Evolutionary conservation across 169 alveolate genomes (phyloP).

Genomic region (Plasmodium falciparum): DNA sequence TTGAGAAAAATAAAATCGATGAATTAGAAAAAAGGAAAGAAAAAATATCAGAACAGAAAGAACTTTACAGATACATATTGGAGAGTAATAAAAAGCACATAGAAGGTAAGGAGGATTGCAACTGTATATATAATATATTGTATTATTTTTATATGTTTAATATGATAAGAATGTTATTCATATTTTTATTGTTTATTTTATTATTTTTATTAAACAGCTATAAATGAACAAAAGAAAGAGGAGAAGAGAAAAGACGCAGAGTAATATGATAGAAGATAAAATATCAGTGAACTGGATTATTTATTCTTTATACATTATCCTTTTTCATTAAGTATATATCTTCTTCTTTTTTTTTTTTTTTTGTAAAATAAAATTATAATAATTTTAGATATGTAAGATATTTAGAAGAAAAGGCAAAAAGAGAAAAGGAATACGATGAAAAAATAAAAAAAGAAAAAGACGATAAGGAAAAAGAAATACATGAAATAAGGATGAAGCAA

Average conservation of each 20-base stretch:
- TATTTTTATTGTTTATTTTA: no score
- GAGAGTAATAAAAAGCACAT: constrained; percentile 56
- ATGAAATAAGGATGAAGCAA: constrained; percentile 71
- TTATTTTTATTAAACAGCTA: constrained; percentile 11
- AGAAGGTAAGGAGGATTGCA: constrained; percentile 16
- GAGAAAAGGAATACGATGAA: constrained; percentile 72
- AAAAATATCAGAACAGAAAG: constrained; percentile 35
- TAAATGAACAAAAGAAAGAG: constrained; percentile 34
- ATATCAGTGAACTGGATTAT: background rate
- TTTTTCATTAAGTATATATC: no score
- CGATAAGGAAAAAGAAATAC: constrained; percentile 63
- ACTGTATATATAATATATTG: background rate
- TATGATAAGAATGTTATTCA: no score
- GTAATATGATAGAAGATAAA: constrained; percentile 27
- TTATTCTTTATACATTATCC: no score
- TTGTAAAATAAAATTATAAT: background rate
- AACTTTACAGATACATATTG: constrained; percentile 33
- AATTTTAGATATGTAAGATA: constrained; percentile 32
- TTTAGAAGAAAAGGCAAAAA: constrained; percentile 39
- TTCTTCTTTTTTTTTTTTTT: no score
- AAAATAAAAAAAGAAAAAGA: constrained; percentile 57
- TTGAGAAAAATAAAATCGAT: constrained; percentile 68
- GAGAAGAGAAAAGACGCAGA: constrained; percentile 52
- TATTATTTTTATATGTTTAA: no score
- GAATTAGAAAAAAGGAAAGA: constrained; percentile 64